Evolutionary conservation across 768 basidiomycete genomes (phyloP), one percentile per base, ranked within the genome.

Genomic region (Xerocomellus intermedius): DNA sequence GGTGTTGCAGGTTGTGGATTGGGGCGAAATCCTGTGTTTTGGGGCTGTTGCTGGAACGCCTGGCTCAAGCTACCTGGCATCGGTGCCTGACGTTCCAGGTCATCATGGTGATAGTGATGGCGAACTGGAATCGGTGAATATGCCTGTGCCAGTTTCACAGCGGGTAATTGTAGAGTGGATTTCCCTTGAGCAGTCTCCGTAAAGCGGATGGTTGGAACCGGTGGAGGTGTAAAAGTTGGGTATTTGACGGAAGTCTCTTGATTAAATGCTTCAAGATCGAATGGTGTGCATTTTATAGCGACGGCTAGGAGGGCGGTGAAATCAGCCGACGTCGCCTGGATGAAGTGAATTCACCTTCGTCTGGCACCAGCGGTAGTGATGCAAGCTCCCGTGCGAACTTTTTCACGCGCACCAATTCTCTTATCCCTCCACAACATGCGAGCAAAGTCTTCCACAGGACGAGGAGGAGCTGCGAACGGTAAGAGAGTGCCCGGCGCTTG

Each of bases 221-320:
- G 76, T 4, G 87, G 83, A 14, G 90, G 80, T 0, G 80, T 78
- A 70, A 98, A 98, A 0, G 97, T 96, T 4, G 97, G 97, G 65
- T 98, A 99, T 73, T 99, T 99, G 60, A 93, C 85, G 8, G 89
- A 82, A 12, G 91, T 94, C 72, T 99, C 97, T 68, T 86, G 83
- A 22, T 89, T 86, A 72, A 97, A 99, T 9, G 82, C 77, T 57
- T 94, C 86, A 48, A 98, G 87, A 71, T 98, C 97, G 46, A 94
- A 73, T 3, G 97, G 94, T 0, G 91, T 86, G 6, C 94, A 87
- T 72, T 98, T 98, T 65, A 97, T 86, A 39, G 81, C 82, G 42
- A 84, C 77, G 52, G 75, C 83, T 83, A 69, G 37, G 12, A 46
- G 26, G 47, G 44, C 21, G 7, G 47, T 51, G 28, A 54, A 41